phyloP scores from a whole-genome alignment of 1,284 basidiomycete species.

The Earliella scabrosa region DNA sequence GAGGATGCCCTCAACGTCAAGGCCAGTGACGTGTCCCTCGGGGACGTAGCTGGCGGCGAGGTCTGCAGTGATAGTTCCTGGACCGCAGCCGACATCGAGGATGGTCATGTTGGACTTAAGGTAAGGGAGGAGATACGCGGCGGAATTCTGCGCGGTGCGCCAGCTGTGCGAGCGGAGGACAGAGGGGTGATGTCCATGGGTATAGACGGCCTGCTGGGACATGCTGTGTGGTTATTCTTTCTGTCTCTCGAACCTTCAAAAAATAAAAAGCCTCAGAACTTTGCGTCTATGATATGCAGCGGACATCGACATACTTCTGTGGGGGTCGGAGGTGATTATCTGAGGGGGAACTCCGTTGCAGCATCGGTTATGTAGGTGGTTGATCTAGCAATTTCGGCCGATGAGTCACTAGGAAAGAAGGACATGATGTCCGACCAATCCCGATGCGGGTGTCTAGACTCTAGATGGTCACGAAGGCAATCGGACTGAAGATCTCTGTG shows the following conservation, averaged over 20 bases:
- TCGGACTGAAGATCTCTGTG: no score
- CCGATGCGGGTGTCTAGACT: no score
- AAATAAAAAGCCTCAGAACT: no score
- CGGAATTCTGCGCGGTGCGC: constrained; percentile 48
- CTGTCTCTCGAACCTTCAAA: no score
- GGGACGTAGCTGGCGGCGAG: constrained; percentile 42
- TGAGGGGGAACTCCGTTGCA: no score
- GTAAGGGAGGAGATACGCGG: constrained; percentile 43
- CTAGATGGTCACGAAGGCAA: no score
- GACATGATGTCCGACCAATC: no score
- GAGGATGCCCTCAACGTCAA: constrained; percentile 40
- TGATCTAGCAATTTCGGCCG: neutral
- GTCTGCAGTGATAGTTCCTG: constrained; percentile 48
- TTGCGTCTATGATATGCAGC: no score
- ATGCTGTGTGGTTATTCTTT: neutral
- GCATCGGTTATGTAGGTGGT: no score
- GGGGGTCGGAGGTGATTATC: no score
- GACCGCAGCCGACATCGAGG: constrained; percentile 52
- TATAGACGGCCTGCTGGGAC: constrained; percentile 23
- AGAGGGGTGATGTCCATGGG: constrained; percentile 43
- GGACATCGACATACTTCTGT: no score
- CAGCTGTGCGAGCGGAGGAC: constrained; percentile 44
- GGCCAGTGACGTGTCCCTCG: constrained; percentile 44
- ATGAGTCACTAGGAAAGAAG: constrained; percentile 1
- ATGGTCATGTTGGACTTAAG: constrained; percentile 45